Evolutionary conservation across 192 early-diverging fungal species (phyloP).

Genomic region (Linnemannia elongata): DNA sequence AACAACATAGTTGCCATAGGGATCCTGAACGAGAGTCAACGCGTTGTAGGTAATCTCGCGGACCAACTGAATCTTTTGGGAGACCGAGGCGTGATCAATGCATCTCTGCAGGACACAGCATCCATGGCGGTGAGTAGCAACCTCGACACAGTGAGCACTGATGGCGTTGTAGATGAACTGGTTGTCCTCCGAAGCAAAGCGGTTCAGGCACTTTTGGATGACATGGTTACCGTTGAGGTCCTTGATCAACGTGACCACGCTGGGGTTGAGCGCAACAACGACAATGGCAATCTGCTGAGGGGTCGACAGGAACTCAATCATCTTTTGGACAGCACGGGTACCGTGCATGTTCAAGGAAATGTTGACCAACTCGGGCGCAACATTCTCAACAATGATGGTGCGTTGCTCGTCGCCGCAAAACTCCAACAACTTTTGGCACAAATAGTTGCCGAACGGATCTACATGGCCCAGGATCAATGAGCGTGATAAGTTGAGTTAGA

Average conservation of each 20-base stretch:
- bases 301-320: constrained; percentile 84
- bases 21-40: constrained; percentile 86
- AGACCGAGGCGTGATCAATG: constrained; percentile 83
- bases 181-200: constrained; percentile 80
- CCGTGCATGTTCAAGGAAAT: constrained; percentile 94
- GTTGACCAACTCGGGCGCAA: constrained; percentile 79
- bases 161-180: constrained; percentile 93
- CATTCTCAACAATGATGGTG: constrained; percentile 77
- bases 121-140: constrained; percentile 92
- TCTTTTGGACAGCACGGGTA: constrained; percentile 92
- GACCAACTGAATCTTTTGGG: constrained; percentile 84
- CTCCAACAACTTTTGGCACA: constrained; percentile 92
- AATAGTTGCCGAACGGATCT: constrained; percentile 95
- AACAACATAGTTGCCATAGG: constrained; percentile 94
- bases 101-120: constrained; percentile 94
- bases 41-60: constrained; percentile 81
- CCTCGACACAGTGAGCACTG: constrained; percentile 79
- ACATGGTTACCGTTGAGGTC: constrained; percentile 95
- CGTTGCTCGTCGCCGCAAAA: constrained; percentile 82
- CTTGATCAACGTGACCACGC: constrained; percentile 87
- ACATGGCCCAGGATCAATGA: neutral
- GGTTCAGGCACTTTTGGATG: constrained; percentile 90
- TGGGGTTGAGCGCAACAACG: constrained; percentile 74
- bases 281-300: constrained; percentile 78
- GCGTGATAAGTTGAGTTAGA: neutral